Conservation (phyloP, 1,284 basidiomycete species). For the Thelephora terrestris region DNA sequence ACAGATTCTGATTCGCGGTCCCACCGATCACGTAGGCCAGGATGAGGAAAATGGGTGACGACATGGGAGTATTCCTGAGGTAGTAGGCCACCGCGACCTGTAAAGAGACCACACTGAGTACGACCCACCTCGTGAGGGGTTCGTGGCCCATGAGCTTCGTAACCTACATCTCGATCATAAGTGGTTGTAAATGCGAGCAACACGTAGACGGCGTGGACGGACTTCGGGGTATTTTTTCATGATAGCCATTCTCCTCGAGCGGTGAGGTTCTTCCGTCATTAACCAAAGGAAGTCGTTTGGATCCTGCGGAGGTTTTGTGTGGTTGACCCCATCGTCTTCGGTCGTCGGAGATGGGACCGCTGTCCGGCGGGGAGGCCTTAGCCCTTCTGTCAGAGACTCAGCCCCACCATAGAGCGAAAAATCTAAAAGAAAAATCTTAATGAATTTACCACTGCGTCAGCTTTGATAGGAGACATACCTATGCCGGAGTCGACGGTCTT, state of each 20-base stretch:
- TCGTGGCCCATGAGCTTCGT: constrained; percentile 94
- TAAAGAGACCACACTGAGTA: constrained; percentile 66
- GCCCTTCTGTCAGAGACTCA: constrained; percentile 57
- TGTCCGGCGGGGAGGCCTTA: constrained; percentile 52
- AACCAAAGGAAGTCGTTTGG: constrained; percentile 86
- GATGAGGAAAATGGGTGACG: constrained; percentile 67
- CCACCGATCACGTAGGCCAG: constrained; percentile 85
- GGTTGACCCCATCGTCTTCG: constrained; percentile 30
- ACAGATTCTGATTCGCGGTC: constrained; percentile 94
- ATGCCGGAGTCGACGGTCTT: too few relatives aligned
- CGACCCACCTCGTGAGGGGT: constrained; percentile 82
- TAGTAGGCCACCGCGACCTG: constrained; percentile 63
- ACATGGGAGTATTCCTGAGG: constrained; percentile 56
- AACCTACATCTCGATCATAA: constrained; percentile 40
- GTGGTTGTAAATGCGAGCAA: constrained; percentile 2
- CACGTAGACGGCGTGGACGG: constrained; percentile 13
- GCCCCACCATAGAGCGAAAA: constrained; percentile 73
- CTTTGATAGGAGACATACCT: too few relatives aligned
- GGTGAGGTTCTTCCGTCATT: constrained; percentile 96
- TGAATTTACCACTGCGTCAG: too few relatives aligned
- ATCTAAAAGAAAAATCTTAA: constrained; percentile 29
- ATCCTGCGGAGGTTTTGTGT: constrained; percentile 51
- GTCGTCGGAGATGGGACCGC: constrained; percentile 30
- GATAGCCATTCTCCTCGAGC: constrained; percentile 79
- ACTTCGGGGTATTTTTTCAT: constrained; percentile 94